Percentiles rank a stretch among this genome's conserved stretches.
Evolutionary conservation across 2,329 filamentous ascomycete species (phyloP).

Genomic region (Trichoderma asperellum): DNA sequence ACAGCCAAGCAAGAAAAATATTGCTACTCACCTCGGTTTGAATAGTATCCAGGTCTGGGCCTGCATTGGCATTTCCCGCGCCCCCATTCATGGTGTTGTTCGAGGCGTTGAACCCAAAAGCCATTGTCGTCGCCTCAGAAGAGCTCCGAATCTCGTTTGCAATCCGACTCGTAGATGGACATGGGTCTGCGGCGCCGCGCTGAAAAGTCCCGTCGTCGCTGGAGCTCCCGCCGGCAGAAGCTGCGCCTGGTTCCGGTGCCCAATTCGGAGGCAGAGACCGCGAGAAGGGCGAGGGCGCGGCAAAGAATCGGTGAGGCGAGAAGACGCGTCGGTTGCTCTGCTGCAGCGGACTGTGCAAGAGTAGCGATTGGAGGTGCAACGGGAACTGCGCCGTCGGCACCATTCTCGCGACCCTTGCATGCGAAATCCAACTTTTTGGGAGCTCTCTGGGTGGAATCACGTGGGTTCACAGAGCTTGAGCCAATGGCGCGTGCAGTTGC

Average conservation of each 20-base stretch:
- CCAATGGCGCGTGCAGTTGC: constrained; percentile 25
- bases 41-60: constrained; percentile 74
- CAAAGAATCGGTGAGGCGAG: background rate
- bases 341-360: constrained; percentile 11
- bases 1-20: background rate
- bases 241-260: background rate
- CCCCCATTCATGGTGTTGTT: constrained; percentile 50
- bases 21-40: constrained; percentile 69
- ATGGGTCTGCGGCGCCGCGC: constrained; percentile 22
- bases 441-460: constrained; percentile 35
- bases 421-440: constrained; percentile 33
- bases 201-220: constrained; percentile 14
- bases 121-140: constrained; percentile 53
- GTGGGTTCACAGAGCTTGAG: constrained; percentile 33
- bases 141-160: constrained; percentile 24
- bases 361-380: constrained; percentile 8
- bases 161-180: constrained; percentile 1
- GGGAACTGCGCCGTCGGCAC: constrained; percentile 21
- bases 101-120: constrained; percentile 63
- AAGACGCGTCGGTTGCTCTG: constrained; percentile 14
- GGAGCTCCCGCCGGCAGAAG: constrained; percentile 21
- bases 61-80: constrained; percentile 48
- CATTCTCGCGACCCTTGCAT: constrained; percentile 30
- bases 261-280: constrained; percentile 10
- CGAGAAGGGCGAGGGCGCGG: constrained; percentile 11